Conservation (phyloP, 2,329 filamentous ascomycete genomes). For the Botrytis porri region DNA sequence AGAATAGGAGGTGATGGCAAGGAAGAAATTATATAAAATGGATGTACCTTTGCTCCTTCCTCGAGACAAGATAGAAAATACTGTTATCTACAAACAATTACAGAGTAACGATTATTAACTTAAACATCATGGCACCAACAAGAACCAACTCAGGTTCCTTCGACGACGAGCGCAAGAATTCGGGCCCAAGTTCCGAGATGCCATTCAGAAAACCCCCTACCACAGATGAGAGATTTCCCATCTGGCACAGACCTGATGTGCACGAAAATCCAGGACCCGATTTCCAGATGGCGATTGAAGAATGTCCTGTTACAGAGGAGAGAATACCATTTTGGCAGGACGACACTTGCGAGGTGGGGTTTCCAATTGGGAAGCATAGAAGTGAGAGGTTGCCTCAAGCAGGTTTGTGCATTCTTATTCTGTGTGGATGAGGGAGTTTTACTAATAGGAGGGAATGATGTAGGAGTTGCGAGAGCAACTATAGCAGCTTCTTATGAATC, state of each 20-base stretch:
- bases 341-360: neutral
- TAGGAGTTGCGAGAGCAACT: constrained; percentile 44
- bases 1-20: neutral
- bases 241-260: neutral
- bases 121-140: neutral
- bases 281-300: neutral
- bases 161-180: neutral
- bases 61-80: neutral
- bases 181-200: neutral
- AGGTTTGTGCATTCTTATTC: neutral
- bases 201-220: neutral
- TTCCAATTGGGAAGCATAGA: neutral
- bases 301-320: neutral
- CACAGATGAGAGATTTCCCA: neutral
- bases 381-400: neutral
- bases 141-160: neutral
- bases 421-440: neutral
- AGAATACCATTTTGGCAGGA: neutral
- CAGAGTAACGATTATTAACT: neutral
- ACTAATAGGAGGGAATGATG: neutral
- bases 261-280: neutral
- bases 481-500: constrained; percentile 41
- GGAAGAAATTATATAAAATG: neutral
- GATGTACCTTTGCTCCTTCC: neutral
- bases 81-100: neutral